Evolutionary conservation across 2,329 filamentous ascomycete species (phyloP), one percentile per base, ranked within the genome.

Genomic region (Dactylellina parvicollis): DNA sequence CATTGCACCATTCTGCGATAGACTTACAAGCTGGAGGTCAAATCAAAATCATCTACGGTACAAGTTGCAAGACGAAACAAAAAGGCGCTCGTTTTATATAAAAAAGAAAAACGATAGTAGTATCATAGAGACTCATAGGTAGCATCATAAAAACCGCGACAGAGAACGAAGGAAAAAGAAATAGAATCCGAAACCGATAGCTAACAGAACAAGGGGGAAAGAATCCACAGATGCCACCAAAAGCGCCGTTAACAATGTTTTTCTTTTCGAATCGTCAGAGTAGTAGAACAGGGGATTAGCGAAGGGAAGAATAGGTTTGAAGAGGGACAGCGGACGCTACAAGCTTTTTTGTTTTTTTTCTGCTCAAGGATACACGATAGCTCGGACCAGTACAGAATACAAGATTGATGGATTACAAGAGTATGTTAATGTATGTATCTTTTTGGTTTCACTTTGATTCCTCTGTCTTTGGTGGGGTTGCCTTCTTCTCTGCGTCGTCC

Each of bases 221-320:
- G n/a, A 54, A 42, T 32, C 54, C 54, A 32, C 32, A 69, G 62
- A 66, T 65, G 54, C 69, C 69, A 73, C 69, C 69, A 34, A 61
- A n/a, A 73, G 69, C 69, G 69, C 69, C 69, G 69, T 73, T 61
- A 72, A 73, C 60, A 55, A 66, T 73, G 52, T 66, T 34, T n/a
- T 73, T 61, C 30, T 49, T 67, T 65, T 66, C 47, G 64, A 44
- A 24, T 59, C 38, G 26, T 32, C 36, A 56, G 20, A 36, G 20
- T 46, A 38, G 49, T 46, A 66, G 28, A 38, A 47, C 28, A 8
- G 7, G 49, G 50, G 46, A 60, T 36, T 49, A 73, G 55, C 60
- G 67, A 73, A 46, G 24, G 67, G 22, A 46, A 46, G 44, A 49
- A 32, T 18, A n/a, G n/a, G n/a, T n/a, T n/a, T n/a, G n/a, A n/a